Evolutionary conservation across 768 basidiomycete genomes (phyloP), one percentile per base, ranked within the genome.

Genomic region (Leccinellum luteum): DNA sequence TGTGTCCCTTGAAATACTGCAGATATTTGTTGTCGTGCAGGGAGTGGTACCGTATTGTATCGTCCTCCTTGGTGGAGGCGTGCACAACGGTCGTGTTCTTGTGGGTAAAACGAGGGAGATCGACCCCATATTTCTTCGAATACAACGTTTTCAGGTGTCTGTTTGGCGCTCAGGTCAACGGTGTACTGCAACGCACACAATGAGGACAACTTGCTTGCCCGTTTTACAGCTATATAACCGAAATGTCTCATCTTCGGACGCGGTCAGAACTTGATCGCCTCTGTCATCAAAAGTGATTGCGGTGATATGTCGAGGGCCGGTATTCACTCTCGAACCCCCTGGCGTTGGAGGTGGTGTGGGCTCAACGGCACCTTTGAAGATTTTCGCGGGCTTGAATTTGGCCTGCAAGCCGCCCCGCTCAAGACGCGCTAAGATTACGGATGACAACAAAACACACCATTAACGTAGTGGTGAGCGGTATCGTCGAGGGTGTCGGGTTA

Each of bases 51-150:
- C 97, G 85, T 63, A 98, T 84, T 0, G 90, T 94, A 69, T 98
- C 92, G 72, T 98, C 92, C 71, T 90, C 91, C 71, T 96, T 98
- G 17, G 95, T 98, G 5, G 92, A 95, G 8, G 95, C 90, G 66
- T 98, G 86, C 3, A 98, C 69, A 48, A 98, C 87, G 3, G 88
- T 85, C 0, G 86, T 85, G 63, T 84, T 87, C 69, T 90, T 91
- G 76, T 98, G 97, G 0, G 96, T 98, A 67, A 98, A 97, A 3
- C 96, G 85, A 21, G 94, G 92, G 19, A 95, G 81, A 73, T 96
- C 92, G 47, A 94, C 89, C 1, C 97, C 97, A 72, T 98, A 99
- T 72, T 99, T 99, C 74, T 95, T 94, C 0, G 95, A 98, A 65
- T 88, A 84, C 3, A 94, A 73, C 1, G 86, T 87, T 73, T 92